These are phyloP conservation scores for Elasticomyces elasticus DNA, from an alignment of 495 filamentous ascomycete genomes.

Conservation along the genomic window DNA sequence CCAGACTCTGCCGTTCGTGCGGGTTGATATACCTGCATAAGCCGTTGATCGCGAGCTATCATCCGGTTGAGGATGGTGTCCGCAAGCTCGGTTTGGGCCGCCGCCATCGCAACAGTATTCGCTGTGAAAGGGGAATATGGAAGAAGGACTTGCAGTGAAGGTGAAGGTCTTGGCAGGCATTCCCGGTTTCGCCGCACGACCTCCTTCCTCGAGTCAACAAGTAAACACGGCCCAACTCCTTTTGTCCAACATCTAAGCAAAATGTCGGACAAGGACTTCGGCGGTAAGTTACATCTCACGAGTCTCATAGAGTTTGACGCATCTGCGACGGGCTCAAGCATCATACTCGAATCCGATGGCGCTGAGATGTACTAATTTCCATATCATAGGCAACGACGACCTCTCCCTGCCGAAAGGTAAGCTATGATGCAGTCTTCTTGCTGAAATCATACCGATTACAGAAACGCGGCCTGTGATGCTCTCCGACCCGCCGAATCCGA, in stretches of 20 bases:
- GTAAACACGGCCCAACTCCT: too few species aligned
- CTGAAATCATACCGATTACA: too few species aligned
- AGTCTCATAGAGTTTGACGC: neutral
- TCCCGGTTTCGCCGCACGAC: neutral
- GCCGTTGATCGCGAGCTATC: constrained; percentile 35
- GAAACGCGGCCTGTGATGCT: too few species aligned
- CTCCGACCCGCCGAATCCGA: too few species aligned
- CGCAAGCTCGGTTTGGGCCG: constrained; percentile 21
- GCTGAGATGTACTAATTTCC: too few species aligned
- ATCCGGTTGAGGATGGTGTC: constrained; percentile 39
- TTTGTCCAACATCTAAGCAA: neutral
- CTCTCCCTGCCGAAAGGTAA: constrained; percentile 88
- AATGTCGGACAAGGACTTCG: constrained; percentile 90
- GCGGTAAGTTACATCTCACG: constrained; percentile 26
- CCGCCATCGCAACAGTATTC: neutral
- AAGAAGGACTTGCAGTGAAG: neutral
- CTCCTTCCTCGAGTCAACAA: neutral
- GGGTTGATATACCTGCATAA: constrained; percentile 44
- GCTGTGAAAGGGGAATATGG: too few species aligned
- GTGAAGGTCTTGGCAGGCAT: neutral
- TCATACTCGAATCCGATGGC: neutral
- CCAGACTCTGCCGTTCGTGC: constrained; percentile 36
- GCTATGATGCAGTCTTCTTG: too few species aligned
- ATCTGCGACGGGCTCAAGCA: neutral
- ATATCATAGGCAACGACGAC: constrained; percentile 79